Base-by-base conservation (phyloP, 495 filamentous ascomycete species). In the Trichoderma gamsii region DNA sequence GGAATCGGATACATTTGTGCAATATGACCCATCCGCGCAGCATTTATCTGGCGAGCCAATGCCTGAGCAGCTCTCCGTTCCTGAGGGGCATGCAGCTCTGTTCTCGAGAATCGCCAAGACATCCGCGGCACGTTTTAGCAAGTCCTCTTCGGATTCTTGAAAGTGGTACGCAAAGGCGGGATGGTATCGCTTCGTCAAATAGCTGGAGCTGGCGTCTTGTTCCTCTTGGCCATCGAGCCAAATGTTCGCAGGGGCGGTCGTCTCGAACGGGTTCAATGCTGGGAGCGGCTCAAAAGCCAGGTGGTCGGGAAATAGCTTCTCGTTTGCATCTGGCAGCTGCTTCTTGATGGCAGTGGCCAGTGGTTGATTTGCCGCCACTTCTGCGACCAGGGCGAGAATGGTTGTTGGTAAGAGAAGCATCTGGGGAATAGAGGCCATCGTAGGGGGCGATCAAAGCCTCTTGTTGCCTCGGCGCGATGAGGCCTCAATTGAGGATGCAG, bases 321-420 rank as follows among this genome's bases (percentile, higher is more conserved):
- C 91, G 44, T 89, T 88, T 69, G 90, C 86, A 74, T 97, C 91
- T 5, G 75, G 78, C 64, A 85, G 87, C 92, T 97, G 97, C 73
- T 97, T 98, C 70, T 80, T 73, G 73, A 83, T 77, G 41, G 79
- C 70, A 83, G 76, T 71, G 73, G 63, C 66, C 66, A 65, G 67
- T 65, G 21, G 61, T 32, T 61, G 56, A 11, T 61, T 21, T 61
- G 56, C 56, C 12, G 56, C 27, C 56, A 32, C 56, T 18, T 61
- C 56, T 4, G 56, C 27, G 51, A 73, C 49, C 12, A 85, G 79
- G 41, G 69, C 70, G 23, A 81, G 73, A 44, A 84, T 71, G 27
- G 72, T 74, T 56, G 71, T 43, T 29, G 70, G 64, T 63, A 80
- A 65, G 68, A 75, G 80, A 82, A 86, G 84, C 21, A 64, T 72